Base-by-base conservation (phyloP, 495 filamentous ascomycete species). In the Aspergillus sclerotiicarbonarius region DNA sequence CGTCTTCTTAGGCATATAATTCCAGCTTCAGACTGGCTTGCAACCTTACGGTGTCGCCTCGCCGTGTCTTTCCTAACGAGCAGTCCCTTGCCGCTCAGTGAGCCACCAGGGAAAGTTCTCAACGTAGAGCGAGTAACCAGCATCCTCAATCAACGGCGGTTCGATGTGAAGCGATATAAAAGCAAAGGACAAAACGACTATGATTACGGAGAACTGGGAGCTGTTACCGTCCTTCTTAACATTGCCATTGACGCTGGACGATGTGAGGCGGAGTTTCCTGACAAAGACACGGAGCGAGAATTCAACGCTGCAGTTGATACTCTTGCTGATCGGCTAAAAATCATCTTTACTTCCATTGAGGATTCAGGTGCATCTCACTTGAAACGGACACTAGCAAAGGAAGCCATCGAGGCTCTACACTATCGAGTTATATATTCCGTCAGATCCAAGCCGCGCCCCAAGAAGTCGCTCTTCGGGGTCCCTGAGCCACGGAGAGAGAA, bases 291-390 rank as follows among this genome's bases (percentile, higher is more conserved):
- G 1, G 78, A 81, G 21, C 71, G 58, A 9, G 73, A 79, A 48
- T 94, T 90, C 73, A 86, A 96, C 63, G 65, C 68, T 6, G 76
- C 83, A 3, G 75, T 96, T 53, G 93, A 96, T 67, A 65, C 62
- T 8, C 74, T 97, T 2, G 79, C 84, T 13, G 67, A 74, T 15
- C 73, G 74, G 20, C 74, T 98, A 53, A 89, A 86, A 60, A 69
- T 71, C 19, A 82, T 94, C 45, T 88, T 86, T 67, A 82, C 80
- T 15, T 76, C 76, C 8, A 96, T 98, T 56, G 76, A 84, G 56
- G 90, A 92, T 65, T 80, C 84, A 0, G 89, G 90, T 25, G 87
- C 88, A 21, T 82, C 86, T 7, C 82, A 87, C 66, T 80, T 91
- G 53, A 84, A 83, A 16, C 80, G 89, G 18, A 86, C 89, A 46